Percentiles rank a stretch among this genome's conserved stretches.
Conservation (phyloP, 345 rosid genomes). For the Eucalyptus regnans region DNA sequence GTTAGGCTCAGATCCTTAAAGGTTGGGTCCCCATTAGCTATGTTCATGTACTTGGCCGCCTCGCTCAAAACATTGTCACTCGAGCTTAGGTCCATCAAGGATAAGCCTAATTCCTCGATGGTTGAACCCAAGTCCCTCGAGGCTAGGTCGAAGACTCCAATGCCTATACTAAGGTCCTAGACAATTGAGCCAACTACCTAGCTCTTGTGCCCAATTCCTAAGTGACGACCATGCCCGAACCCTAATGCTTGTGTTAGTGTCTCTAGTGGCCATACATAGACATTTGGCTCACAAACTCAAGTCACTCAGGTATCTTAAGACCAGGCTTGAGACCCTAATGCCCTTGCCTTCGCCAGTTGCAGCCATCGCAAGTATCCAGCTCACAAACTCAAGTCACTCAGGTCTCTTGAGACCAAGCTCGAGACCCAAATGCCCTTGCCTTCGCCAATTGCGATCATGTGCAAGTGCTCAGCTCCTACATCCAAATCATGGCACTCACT, state of each 20-base stretch:
- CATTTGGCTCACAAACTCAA: neutral
- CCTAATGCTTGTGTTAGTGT: neutral
- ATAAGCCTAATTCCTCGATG: rapidly evolving
- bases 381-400: too few species aligned
- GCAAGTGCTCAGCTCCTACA: too few species aligned
- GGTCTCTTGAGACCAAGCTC: too few species aligned
- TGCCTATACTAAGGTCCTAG: neutral
- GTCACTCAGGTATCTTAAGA: neutral
- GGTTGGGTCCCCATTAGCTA: neutral
- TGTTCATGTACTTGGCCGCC: rapidly evolving
- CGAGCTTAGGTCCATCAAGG: rapidly evolving
- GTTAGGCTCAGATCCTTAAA: rapidly evolving
- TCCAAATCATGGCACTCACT: neutral
- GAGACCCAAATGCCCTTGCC: too few species aligned
- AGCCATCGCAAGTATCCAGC: too few species aligned
- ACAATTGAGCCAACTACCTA: too few species aligned
- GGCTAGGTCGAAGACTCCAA: rapidly evolving
- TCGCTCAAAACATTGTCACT: rapidly evolving
- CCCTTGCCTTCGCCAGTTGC: neutral
- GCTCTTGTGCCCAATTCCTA: too few species aligned
- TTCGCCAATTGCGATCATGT: too few species aligned
- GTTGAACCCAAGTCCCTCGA: neutral
- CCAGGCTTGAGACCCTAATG: neutral
- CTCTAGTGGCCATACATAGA: neutral
- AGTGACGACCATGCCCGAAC: neutral